Base-by-base conservation (phyloP, 768 basidiomycete genomes). In the Cytidiella melzeri region DNA sequence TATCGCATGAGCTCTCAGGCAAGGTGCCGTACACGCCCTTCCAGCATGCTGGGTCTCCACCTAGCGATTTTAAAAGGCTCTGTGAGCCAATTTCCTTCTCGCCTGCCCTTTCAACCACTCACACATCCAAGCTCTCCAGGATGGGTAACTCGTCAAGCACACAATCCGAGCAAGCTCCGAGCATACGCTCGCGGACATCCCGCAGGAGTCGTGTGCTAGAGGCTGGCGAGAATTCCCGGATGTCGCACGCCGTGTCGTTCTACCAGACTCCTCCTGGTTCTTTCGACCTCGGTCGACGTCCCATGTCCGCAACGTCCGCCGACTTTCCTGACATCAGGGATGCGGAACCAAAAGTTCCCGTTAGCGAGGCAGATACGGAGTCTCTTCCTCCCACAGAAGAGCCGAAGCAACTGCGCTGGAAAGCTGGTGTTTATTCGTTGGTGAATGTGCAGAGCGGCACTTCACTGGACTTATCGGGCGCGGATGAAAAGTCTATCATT, bases 401-500 rank as follows among this genome's bases (percentile, higher is more conserved):
- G 26, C 25, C 43, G 28, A 47, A 47, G 23, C 39, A 50, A 30
- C 36, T n/a, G 11, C 21, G 19, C 7, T 53, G 47, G 52, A 53
- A 41, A n/a, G 27, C 53, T 1, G 61, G 62, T 11, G 58, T 58
- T 21, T 60, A 61, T 45, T 53, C 59, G 6, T 49, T 64, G 18
- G 34, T 59, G 20, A 64, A 64, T 48, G 57, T 56, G 25, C 50
- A 48, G 12, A 55, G 56, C 43, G 59, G 59, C 5, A 57, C 59
- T 15, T 54, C 59, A 25, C 36, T 60, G 23, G 62, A 64, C 49
- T 54, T 64, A 19, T 57, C 54, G 20, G 62, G 56, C 0, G 48
- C 19, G 37, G 60, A 61, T 47, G 21, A 53, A 26, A 51, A 45
- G 51, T 54, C 53, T 20, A 19, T 63, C 41, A 57, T 63, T 38